Evolutionary conservation across 2,329 filamentous ascomycete genomes (phyloP), one percentile per base, ranked within the genome.

Genomic region (Cyclaneusma minus): DNA sequence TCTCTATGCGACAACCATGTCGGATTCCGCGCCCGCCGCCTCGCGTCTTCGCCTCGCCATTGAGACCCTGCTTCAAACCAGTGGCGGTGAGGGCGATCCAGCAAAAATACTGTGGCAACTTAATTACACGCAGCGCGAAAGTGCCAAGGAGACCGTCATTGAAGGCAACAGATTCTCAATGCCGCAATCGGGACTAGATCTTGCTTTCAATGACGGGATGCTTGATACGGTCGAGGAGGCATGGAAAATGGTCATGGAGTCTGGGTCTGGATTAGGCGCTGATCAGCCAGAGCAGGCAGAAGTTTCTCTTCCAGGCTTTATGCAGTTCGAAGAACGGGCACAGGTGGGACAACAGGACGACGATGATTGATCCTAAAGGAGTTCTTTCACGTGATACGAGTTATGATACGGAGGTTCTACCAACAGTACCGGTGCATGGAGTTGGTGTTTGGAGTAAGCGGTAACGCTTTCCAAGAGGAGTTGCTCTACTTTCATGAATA

Each of bases 301-400:
- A 13, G 24, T 32, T 12, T 13, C 24, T n/a, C 36, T 7, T 27
- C 35, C 14, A 51, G n/a, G 64, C 22, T 94, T 89, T 41, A 73
- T 94, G 66, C 58, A 64, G 12, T 93, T 93, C 47, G 66, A 75
- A 25, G 79, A 89, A 32, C 64, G 82, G 13, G 74, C 84, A 44
- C 63, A 60, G 9, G 55, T 56, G 15, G 56, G 52, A 32, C 65
- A 65, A 16, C 70, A 79, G 29, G 64, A 69, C 19, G 62, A 68
- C 29, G 48, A 57, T 25, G 64, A 64, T 35, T n/a, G n/a, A n/a
- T n/a, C n/a, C n/a, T n/a, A n/a, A n/a, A n/a, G n/a, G n/a, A n/a
- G n/a, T n/a, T n/a, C n/a, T n/a, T n/a, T n/a, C n/a, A n/a, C n/a
- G n/a, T n/a, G n/a, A n/a, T n/a, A n/a, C n/a, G n/a, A n/a, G n/a